Evolutionary conservation across 768 basidiomycete species (phyloP), one percentile per base, ranked within the genome.

Genomic region (Amyloporia xantha): DNA sequence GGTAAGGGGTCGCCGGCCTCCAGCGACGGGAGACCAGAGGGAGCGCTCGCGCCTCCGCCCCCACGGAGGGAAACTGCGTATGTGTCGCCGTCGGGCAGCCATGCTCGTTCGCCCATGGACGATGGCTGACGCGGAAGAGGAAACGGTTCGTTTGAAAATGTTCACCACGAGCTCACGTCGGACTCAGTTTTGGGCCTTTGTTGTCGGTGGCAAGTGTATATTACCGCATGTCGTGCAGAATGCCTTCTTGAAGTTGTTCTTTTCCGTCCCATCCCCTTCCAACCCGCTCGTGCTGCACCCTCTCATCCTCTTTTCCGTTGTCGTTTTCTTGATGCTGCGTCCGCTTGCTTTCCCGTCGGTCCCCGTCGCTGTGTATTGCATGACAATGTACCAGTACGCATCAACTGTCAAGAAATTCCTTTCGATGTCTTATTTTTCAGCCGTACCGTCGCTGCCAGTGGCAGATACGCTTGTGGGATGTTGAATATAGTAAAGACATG

Each of bases 91-190:
- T 12, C 47, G 5, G 25, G 30, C 9, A 26, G 20, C 23, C 47
- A 24, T 21, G 36, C 47, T 21, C 47, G 37, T 15, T 39, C 47
- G 28, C 47, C 47, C 13, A 24, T 38, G 37, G 47, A 48, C n/a
- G 47, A 48, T 24, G 4, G 36, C 12, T 48, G 44, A 45, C 17
- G 28, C 15, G 27, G 25, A 27, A 27, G 26, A 17, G 9, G 38
- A 9, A n/a, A 35, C n/a, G 33, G 10, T 9, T 40, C 15, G 20
- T 40, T 15, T 7, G 12, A 6, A 40, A 40, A 40, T 7, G 20
- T 40, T 43, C 42, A 12, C 11, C 4, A 43, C 9, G 42, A 43
- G 42, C 42, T 5, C 11, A 17, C 12, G 13, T 11, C 23, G 42
- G 42, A 43, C 42, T 43, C 42, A 6, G 42, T 43, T 26, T 43